Percentiles rank a stretch among this genome's conserved stretches.
Conservation (phyloP, 345 rosid genomes). For the Rhodamnia argentea region DNA sequence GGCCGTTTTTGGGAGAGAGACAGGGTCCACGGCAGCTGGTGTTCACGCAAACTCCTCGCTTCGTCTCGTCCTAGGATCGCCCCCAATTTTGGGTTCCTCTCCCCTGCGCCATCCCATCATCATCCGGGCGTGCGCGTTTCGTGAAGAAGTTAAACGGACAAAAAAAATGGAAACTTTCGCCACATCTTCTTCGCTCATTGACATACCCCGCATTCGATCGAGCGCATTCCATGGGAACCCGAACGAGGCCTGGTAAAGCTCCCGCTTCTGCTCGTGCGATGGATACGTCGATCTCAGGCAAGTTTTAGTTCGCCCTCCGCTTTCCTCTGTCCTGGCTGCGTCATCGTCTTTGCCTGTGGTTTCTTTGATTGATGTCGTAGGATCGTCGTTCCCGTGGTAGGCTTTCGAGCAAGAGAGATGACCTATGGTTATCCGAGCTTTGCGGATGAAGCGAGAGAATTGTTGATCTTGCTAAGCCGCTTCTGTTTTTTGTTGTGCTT, state of each 20-base stretch:
- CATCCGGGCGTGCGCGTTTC: neutral
- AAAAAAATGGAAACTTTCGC: neutral
- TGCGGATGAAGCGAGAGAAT: neutral
- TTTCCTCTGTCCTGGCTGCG: neutral
- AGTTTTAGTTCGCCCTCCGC: neutral
- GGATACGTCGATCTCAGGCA: constrained; percentile 1
- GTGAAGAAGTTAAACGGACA: neutral
- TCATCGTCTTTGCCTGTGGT: neutral
- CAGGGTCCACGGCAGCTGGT: neutral
- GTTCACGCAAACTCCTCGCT: neutral
- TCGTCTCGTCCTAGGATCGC: neutral
- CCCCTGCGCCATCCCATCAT: neutral
- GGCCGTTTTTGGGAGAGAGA: neutral
- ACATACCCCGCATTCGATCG: neutral
- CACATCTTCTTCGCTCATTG: neutral
- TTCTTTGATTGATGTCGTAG: neutral
- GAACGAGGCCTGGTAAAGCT: neutral
- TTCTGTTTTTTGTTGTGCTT: neutral
- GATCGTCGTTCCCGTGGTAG: neutral
- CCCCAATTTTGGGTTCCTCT: neutral
- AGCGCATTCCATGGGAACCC: neutral
- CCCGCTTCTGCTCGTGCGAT: neutral
- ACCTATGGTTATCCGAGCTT: neutral
- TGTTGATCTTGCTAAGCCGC: neutral
- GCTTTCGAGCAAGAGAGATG: neutral